Evolutionary conservation across 2,329 filamentous ascomycete species (phyloP), one percentile per base, ranked within the genome.

Genomic region (Aureobasidium pullulans): DNA sequence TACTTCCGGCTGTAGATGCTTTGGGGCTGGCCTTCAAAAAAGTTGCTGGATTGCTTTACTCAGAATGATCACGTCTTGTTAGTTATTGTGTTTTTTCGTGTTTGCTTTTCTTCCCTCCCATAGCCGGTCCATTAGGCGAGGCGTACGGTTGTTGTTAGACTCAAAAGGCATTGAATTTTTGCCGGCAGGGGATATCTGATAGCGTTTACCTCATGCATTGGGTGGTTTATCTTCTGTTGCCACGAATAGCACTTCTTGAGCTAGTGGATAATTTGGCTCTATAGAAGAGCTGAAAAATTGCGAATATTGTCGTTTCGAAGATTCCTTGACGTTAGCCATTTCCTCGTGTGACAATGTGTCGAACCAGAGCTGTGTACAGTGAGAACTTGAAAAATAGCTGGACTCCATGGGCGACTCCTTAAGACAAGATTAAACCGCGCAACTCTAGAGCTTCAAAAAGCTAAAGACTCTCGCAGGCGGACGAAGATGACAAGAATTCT

Each of bases 121-220:
- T 44, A 36, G 7, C 19, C 9, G 15, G 5, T 6, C n/a, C 7
- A 36, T 2, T 31, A 28, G n/a, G n/a, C 8, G 36, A 23, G 31
- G 52, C 40, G 16, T 32, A 44, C 40, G 44, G n/a, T 31, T n/a
- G 39, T 54, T 43, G 28, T 13, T 54, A 54, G 50, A 54, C 50
- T 34, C 39, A 34, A 54, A 43, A 42, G 49, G 50, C 50, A 42
- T 43, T 54, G n/a, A 36, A 16, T 19, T 43, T 29, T n/a, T 54
- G 50, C 50, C 43, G 50, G 50, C 50, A 42, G 50, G 39, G 34
- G 10, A 43, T 23, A 43, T 54, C 50, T 54, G 50, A 54, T 54
- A 54, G 50, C 50, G 50, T 54, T 54, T 8, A 43, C 13, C 39
- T 43, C 50, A 42, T 54, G 39, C 39, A 54, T 43, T 54, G 39